These are phyloP conservation scores for Piper betle DNA, from an alignment of 164 flowering plant species.

Conservation along the genomic window DNA sequence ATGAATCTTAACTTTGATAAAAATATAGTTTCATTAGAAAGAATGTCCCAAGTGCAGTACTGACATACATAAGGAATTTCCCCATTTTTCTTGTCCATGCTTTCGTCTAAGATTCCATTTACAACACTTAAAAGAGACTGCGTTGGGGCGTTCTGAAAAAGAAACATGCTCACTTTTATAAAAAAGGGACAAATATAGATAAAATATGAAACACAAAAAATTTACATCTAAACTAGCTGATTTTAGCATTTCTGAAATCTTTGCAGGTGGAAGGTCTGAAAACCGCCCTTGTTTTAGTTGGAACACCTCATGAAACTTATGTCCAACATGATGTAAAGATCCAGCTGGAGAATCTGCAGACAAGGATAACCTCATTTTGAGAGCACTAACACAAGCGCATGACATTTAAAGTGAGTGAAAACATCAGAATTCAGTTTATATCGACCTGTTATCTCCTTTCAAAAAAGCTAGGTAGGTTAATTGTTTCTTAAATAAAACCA, in stretches of 20 bases:
- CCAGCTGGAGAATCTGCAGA: slow-evolving; percentile 22
- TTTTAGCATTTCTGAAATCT: slow-evolving; percentile 49
- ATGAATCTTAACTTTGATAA: too few species aligned
- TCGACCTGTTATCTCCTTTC: too few species aligned
- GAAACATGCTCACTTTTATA: slow-evolving; percentile 4
- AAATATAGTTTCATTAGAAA: background rate
- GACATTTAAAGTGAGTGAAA: too few species aligned
- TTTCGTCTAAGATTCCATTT: slow-evolving; percentile 55
- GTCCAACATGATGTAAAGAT: slow-evolving; percentile 27
- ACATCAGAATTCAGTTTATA: too few species aligned
- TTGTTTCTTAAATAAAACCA: too few species aligned
- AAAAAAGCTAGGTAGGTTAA: too few species aligned
- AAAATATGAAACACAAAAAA: background rate
- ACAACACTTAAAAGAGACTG: slow-evolving; percentile 53
- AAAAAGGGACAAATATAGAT: background rate
- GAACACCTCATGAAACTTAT: slow-evolving; percentile 27
- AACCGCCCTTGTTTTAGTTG: slow-evolving; percentile 33
- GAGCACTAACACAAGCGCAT: background rate
- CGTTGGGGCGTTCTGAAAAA: slow-evolving; percentile 62
- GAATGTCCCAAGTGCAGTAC: background rate
- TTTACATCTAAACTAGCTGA: slow-evolving; percentile 58
- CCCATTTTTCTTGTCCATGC: slow-evolving; percentile 57
- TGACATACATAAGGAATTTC: slow-evolving; percentile 68
- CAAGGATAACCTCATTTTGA: background rate
- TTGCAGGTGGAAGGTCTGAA: slow-evolving; percentile 48